Evolutionary conservation across 2,329 filamentous ascomycete species (phyloP).

Genomic region (Gliomastix tumulicola): DNA sequence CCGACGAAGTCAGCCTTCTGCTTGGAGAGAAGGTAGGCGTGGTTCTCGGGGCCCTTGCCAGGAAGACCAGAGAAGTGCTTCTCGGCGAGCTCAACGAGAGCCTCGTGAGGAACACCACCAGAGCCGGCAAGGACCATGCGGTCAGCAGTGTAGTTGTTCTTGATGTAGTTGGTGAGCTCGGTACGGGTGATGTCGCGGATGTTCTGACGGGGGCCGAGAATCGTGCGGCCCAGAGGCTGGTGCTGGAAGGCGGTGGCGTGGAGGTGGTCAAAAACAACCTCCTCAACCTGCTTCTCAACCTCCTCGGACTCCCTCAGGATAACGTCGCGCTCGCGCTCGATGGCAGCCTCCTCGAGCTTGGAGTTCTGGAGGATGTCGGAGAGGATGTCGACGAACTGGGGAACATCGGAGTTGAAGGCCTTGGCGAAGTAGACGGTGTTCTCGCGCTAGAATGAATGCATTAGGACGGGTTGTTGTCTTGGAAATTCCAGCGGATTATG

Average conservation of each 20-base stretch:
- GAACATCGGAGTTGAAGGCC: slow-evolving; percentile 96
- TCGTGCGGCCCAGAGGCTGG: slow-evolving; percentile 94
- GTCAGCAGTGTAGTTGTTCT: slow-evolving; percentile 98
- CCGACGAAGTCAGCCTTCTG: slow-evolving; percentile 90
- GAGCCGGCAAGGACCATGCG: slow-evolving; percentile 98
- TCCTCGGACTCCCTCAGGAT: slow-evolving; percentile 98
- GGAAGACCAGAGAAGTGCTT: slow-evolving; percentile 86
- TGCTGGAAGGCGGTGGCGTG: slow-evolving; percentile 97
- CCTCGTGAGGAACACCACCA: slow-evolving; percentile 86
- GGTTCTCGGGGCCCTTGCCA: slow-evolving; percentile 64
- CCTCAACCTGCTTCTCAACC: slow-evolving; percentile 99
- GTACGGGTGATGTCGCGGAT: slow-evolving; percentile 91
- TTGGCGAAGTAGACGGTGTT: slow-evolving; percentile 99
- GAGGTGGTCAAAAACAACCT: slow-evolving; percentile 98
- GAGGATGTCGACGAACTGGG: slow-evolving; percentile 94
- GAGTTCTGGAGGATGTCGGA: slow-evolving; percentile 99
- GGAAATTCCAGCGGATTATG: not conserved
- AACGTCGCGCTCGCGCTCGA: slow-evolving; percentile 96
- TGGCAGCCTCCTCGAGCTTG: slow-evolving; percentile 87
- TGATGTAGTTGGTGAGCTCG: slow-evolving; percentile 94
- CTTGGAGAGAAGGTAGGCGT: slow-evolving; percentile 73
- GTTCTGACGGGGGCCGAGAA: slow-evolving; percentile 96
- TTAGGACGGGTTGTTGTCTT: slow-evolving; percentile 13
- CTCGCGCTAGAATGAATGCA: slow-evolving; percentile 60
- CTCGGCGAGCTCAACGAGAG: slow-evolving; percentile 93